A percentile compares a stretch with the other conserved stretches of the same genome.
phyloP scores from a whole-genome alignment of 805 yeast species.

The Wickerhamiella sergipiensis region DNA sequence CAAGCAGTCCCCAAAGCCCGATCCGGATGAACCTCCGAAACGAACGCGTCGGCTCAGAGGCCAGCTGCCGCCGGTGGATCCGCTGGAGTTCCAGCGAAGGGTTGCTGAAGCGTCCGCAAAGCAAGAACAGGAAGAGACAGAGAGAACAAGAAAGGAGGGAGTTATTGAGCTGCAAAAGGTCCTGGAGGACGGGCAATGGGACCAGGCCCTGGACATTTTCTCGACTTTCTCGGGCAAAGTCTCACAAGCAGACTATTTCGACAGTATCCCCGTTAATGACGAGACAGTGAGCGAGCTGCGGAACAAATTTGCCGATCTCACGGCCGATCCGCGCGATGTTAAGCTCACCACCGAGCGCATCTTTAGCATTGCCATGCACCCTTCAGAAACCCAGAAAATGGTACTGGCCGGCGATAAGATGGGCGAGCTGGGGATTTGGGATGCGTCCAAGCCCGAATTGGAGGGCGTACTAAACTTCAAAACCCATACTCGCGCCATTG shows the following conservation, averaged over 20 bases:
- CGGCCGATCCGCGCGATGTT: conserved; percentile 53
- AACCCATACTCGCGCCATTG: conserved; percentile 63
- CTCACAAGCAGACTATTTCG: conserved; percentile 26
- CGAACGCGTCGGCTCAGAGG: conserved; percentile 75
- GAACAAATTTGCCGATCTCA: conserved; percentile 38
- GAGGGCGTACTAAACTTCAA: conserved; percentile 44
- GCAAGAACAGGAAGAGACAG: conserved; percentile 26
- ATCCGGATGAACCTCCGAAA: conserved; percentile 39
- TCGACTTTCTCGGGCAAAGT: conserved; percentile 18
- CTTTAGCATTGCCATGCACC: conserved; percentile 65
- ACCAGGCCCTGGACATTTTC: conserved; percentile 23
- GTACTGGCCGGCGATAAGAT: conserved; percentile 76
- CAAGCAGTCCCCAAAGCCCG: conserved; percentile 16
- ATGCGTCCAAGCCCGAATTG: conserved; percentile 35
- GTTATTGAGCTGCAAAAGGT: conserved; percentile 22
- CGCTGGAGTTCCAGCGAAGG: neutral
- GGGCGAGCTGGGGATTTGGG: conserved; percentile 88
- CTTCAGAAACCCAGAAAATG: conserved; percentile 45
- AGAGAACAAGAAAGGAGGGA: conserved; percentile 38
- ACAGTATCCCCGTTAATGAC: conserved; percentile 43
- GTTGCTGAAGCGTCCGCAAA: conserved; percentile 15
- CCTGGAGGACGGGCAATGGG: conserved; percentile 26
- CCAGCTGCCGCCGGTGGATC: neutral
- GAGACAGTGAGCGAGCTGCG: conserved; percentile 36
- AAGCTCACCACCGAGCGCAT: conserved; percentile 56